These are phyloP conservation scores for Piper longum DNA, from an alignment of 164 flowering plant genomes.

Conservation along the genomic window DNA sequence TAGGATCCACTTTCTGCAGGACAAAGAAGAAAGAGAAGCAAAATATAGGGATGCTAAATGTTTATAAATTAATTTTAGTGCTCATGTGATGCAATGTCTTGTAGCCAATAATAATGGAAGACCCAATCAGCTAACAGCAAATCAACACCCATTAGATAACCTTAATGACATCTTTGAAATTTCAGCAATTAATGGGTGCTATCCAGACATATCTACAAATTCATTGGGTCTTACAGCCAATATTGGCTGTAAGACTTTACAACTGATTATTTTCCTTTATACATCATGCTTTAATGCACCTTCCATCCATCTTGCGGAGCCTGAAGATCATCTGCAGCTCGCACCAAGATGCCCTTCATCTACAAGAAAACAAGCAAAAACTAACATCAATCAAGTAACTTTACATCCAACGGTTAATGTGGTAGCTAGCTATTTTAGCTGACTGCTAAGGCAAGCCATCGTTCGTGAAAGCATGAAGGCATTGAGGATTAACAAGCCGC, in stretches of 20 bases:
- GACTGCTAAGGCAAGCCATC: background rate
- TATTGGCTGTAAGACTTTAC: too few relatives aligned
- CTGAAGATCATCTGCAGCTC: constrained; percentile 62
- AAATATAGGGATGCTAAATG: background rate
- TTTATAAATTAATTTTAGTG: background rate
- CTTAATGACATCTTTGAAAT: too few relatives aligned
- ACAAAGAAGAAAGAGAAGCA: background rate
- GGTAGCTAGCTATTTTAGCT: background rate
- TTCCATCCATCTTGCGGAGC: constrained; percentile 87
- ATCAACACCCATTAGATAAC: too few relatives aligned
- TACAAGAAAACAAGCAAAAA: constrained; percentile 9
- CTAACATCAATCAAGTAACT: background rate
- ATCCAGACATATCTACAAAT: too few relatives aligned
- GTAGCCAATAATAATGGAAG: too few relatives aligned
- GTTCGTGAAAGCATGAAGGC: background rate
- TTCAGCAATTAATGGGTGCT: too few relatives aligned
- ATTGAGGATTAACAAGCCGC: background rate
- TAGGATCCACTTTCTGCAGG: constrained; percentile 68
- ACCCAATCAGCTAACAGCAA: too few relatives aligned
- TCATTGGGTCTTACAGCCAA: too few relatives aligned
- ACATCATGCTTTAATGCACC: constrained; percentile 21
- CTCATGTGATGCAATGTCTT: too few relatives aligned
- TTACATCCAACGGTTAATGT: too few relatives aligned
- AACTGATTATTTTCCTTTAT: too few relatives aligned
- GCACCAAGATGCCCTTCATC: constrained; percentile 76